Evolutionary conservation across 2,329 filamentous ascomycete species (phyloP), one percentile per base, ranked within the genome.

Genomic region (Monosporascus sp.): DNA sequence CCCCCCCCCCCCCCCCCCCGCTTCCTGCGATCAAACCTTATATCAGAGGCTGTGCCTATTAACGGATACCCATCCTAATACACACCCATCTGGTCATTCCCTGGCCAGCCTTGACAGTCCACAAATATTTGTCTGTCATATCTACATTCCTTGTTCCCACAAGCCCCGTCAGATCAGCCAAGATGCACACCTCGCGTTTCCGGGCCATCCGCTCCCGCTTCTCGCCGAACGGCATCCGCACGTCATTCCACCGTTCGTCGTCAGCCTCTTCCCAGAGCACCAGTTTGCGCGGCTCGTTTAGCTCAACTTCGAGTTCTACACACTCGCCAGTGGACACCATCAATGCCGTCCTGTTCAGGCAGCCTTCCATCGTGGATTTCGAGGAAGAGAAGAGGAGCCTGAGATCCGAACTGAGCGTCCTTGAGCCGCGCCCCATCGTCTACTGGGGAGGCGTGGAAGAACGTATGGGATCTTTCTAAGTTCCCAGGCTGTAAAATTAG

Each of bases 401-500:
- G 51, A 74, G 74, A 9, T 72, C 71, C 50, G 80, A 81, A 61
- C 72, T 85, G 8, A 74, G 72, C 60, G 72, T 86, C 18, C 74
- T 86, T 25, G 83, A 86, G 68, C 83, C 83, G 2, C 71, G 83
- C 44, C 83, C 83, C 11, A 74, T 84, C 37, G 80, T 84, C 50
- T 85, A 83, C 70, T 86, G 82, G 77, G 80, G 79, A 58, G 80
- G 83, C 39, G 67, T 86, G 48, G 82, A 85, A 68, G 82, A 85
- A 71, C 75, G 81, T 50, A 82, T 85, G 65, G 71, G 72, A 44
- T 71, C 69, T 27, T 67, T 75, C 37, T 71, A 64, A 58, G 70
- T 20, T 69, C 75, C 48, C 72, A 63, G 63, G 54, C 22, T 11
- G 39, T 25, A 41, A n/a, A 20, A 35, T 37, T 18, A 35, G 24